Evolutionary conservation across 345 rosid genomes (phyloP), one percentile per base, ranked within the genome.

Genomic region (Acer campestre): DNA sequence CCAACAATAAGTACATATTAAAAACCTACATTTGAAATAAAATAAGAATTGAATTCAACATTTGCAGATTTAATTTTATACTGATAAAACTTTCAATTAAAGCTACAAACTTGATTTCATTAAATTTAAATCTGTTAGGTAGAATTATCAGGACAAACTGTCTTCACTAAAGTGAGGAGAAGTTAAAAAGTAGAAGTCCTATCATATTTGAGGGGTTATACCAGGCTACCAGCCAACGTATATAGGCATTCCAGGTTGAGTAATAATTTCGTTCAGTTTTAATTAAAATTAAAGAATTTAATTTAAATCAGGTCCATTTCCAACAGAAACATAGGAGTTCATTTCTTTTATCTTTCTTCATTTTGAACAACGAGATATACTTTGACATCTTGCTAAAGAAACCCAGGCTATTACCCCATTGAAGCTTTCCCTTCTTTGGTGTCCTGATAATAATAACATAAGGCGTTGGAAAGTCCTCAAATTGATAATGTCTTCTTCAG

Each of bases 401-500:
- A 66, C 55, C n/a, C 29, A 48, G 63, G 62, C 35, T 40, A 81
- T 86, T 83, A 91, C 98, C 84, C 17, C 61, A 61, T 49, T 75
- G 16, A 82, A 35, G 61, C 71, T 84, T 76, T 80, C 81, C 44
- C 63, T 78, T 61, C 79, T 81, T 73, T 75, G 86, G 68, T 70
- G 74, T 65, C 94, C 94, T 35, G 94, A 88, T 77, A 93, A 75
- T 80, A 95, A 78, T 58, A 85, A 82, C 81, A 88, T 61, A 78
- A 95, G 91, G 22, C 91, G 92, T n/a, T 76, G 90, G 73, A 95
- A 86, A 10, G 86, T 93, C 85, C 84, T 88, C 79, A 95, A 86
- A 86, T 95, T 95, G 80, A 82, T 82, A 42, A 48, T 71, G 86
- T 95, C 98, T 80, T 95, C 98, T 67, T 89, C 83, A 22, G 95